Conservation (phyloP, 2,329 filamentous ascomycete genomes). For the Thielaviopsis ethacetica region DNA sequence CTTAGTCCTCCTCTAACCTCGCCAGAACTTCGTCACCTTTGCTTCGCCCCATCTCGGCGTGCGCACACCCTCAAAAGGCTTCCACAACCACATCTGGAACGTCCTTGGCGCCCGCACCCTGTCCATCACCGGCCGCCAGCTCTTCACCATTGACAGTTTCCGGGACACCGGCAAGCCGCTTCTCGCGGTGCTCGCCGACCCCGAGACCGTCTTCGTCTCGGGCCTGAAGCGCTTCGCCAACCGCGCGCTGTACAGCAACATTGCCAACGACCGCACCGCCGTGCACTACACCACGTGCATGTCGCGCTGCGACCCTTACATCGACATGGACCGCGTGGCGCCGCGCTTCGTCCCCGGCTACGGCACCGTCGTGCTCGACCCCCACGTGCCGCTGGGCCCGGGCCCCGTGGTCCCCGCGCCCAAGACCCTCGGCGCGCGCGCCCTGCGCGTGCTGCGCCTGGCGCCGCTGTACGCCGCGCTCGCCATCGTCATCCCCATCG, state of each 20-base stretch:
- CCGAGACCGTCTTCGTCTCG: constrained; percentile 69
- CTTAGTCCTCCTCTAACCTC: not conserved
- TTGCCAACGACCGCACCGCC: constrained; percentile 70
- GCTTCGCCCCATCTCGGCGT: constrained; percentile 73
- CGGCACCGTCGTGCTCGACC: constrained; percentile 59
- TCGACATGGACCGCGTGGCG: constrained; percentile 32
- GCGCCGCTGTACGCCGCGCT: constrained; percentile 51
- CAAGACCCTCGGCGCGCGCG: constrained; percentile 18
- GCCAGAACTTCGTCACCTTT: constrained; percentile 80
- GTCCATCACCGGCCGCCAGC: constrained; percentile 62
- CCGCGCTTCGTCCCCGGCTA: constrained; percentile 57
- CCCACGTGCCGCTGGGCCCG: constrained; percentile 37
- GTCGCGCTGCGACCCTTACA: constrained; percentile 60
- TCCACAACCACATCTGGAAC: constrained; percentile 58
- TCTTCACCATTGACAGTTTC: constrained; percentile 78
- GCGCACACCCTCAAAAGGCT: constrained; percentile 49
- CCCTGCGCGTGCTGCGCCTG: constrained; percentile 20
- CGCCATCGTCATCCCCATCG: constrained; percentile 56
- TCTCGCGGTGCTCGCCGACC: constrained; percentile 66
- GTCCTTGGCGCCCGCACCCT: constrained; percentile 66
- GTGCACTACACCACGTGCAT: constrained; percentile 74
- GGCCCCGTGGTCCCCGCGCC: constrained; percentile 14
- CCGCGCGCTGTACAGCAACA: constrained; percentile 68
- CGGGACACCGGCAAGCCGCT: constrained; percentile 68
- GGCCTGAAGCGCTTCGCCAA: constrained; percentile 62